Base-by-base conservation (phyloP, 176 grass and related monocot genomes). In the Chrysopogon serrulatus region DNA sequence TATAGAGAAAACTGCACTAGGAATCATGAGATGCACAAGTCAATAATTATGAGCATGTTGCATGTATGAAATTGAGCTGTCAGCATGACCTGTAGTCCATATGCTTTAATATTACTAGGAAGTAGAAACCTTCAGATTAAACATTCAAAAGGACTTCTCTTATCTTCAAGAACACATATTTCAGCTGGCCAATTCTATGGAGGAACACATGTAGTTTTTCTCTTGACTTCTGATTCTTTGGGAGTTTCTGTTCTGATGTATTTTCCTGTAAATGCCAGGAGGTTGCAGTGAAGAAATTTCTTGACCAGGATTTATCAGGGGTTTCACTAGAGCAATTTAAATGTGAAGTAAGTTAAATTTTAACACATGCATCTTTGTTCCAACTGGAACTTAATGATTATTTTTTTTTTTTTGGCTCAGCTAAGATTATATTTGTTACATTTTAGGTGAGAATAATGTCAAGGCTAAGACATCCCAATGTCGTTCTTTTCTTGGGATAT, bases 401-500 rank as follows among this genome's bases (percentile, higher is more conserved):
- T 37, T 43, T 74, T 65, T 23, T 66, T 65, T 45, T 65, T n/a
- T n/a, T n/a, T n/a, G 24, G 27, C 6, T 90, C 17, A 88, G 28
- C 65, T 82, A 75, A 82, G 63, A 78, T 41, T 83, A 39, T 88
- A 60, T 78, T 79, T 36, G n/a, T 67, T 89, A 9, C 62, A 36
- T 67, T 74, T 65, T 86, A 99, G 96, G 96, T 99, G 64, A 90
- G 91, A 60, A 90, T 99, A 70, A 99, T 99, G 96, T 99, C 85
- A 68, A 96, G 93, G 74, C 65, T 99, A 70, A 92, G 96, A 17
- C 96, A 99, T 43, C 96, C 93, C 28, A 99, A 96, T 92, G 84
- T 99, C n/a, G 96, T 99, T 94, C 93, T 99, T 80, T 99, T 96
- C 88, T 92, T 99, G 93, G 96, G 96, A 87, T 90, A 92, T 73